phyloP scores from a whole-genome alignment of 257 asterid genomes.

The Gynochthodes officinalis region DNA sequence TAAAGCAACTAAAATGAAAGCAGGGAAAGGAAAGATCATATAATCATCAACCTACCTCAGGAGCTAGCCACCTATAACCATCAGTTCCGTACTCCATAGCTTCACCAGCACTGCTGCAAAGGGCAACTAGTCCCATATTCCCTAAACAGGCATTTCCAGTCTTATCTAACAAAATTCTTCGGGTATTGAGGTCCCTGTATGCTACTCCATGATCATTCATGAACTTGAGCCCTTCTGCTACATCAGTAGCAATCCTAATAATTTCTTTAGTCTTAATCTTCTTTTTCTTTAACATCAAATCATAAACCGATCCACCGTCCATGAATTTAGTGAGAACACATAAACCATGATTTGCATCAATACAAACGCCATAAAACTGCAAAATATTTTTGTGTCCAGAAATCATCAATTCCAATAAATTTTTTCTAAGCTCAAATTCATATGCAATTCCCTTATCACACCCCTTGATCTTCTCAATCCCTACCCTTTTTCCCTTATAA shows the following conservation, averaged over 20 bases:
- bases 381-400: slow-evolving; percentile 82
- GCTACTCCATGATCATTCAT: slow-evolving; percentile 90
- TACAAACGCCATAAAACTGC: slow-evolving; percentile 75
- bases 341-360: slow-evolving; percentile 78
- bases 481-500: slow-evolving; percentile 69
- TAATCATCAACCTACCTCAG: slow-evolving; percentile 89
- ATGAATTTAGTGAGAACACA: slow-evolving; percentile 83
- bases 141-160: slow-evolving; percentile 90
- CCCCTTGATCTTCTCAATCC: slow-evolving; percentile 86
- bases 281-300: slow-evolving; percentile 65
- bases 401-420: slow-evolving; percentile 85
- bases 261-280: slow-evolving; percentile 70
- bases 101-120: slow-evolving; percentile 81
- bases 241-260: slow-evolving; percentile 63
- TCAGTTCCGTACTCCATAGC: slow-evolving; percentile 97
- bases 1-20: too few species aligned
- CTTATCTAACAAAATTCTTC: slow-evolving; percentile 76
- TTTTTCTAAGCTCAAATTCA: slow-evolving; percentile 71
- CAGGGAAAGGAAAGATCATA: too few species aligned
- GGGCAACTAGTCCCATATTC: slow-evolving; percentile 85
- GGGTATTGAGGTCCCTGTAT: slow-evolving; percentile 84
- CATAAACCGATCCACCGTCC: slow-evolving; percentile 91
- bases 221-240: slow-evolving; percentile 87
- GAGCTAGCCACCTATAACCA: slow-evolving; percentile 99
- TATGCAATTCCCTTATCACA: slow-evolving; percentile 93